Percentiles rank a stretch among this genome's conserved stretches.
Conservation (phyloP, 1,139 yeast genomes). For the Taphrina deformans region DNA sequence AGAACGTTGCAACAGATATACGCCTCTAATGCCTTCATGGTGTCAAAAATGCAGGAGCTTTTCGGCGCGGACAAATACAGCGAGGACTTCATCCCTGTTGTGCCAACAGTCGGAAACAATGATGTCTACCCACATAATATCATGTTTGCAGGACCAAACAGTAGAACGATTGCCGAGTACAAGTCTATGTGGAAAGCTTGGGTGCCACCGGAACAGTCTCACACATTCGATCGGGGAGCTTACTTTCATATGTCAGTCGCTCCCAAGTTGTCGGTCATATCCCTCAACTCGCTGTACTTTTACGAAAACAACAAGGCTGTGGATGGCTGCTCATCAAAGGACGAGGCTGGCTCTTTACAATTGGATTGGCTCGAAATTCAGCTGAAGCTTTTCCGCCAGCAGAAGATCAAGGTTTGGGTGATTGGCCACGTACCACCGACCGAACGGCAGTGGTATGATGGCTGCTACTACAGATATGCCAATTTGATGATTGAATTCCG, state of each 20-base stretch:
- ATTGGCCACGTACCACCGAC: slow-evolving; percentile 88
- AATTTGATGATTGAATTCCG: slow-evolving; percentile 79
- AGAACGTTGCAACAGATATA: slow-evolving; percentile 70
- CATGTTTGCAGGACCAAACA: slow-evolving; percentile 79
- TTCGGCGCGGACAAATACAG: slow-evolving; percentile 50
- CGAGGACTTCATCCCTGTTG: slow-evolving; percentile 43
- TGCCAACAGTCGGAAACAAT: slow-evolving; percentile 60
- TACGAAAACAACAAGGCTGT: slow-evolving; percentile 77
- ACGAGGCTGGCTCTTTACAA: slow-evolving; percentile 76
- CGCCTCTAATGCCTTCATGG: slow-evolving; percentile 64
- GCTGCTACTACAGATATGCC: slow-evolving; percentile 71
- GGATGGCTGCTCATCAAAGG: slow-evolving; percentile 69
- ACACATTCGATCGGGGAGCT: slow-evolving; percentile 71
- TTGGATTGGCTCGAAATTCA: slow-evolving; percentile 77
- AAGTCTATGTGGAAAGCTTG: slow-evolving; percentile 69
- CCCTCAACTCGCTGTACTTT: slow-evolving; percentile 73
- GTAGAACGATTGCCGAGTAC: slow-evolving; percentile 70
- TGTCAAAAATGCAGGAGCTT: slow-evolving; percentile 54
- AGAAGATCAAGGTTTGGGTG: slow-evolving; percentile 81
- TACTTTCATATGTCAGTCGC: slow-evolving; percentile 73
- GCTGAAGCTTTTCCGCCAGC: slow-evolving; percentile 67
- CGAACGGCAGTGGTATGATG: slow-evolving; percentile 68
- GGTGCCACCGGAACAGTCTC: slow-evolving; percentile 76
- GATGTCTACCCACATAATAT: slow-evolving; percentile 87
- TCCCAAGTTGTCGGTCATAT: slow-evolving; percentile 74